Evolutionary conservation across 2,329 filamentous ascomycete species (phyloP).

Genomic region (Scytalidium sp.): DNA sequence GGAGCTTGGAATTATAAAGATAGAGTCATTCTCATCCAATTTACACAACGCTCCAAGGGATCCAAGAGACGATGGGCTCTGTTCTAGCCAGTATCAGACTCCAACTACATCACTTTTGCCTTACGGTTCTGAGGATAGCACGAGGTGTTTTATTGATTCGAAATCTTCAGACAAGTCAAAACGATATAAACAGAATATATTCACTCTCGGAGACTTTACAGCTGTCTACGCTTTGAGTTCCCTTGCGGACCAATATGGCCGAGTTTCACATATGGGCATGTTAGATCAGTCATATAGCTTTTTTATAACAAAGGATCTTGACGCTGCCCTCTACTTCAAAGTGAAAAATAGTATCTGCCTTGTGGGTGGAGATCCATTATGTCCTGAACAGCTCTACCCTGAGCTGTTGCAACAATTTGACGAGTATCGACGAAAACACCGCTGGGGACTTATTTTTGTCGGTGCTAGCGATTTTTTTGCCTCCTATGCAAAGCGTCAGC

Average conservation of each 20-base stretch:
- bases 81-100: not conserved
- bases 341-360: conserved; percentile 33
- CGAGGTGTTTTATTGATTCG: not conserved
- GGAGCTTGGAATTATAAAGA: not conserved
- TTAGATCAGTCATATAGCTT: conserved; percentile 37
- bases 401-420: conserved; percentile 32
- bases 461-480: conserved; percentile 33
- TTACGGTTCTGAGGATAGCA: not conserved
- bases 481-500: conserved; percentile 23
- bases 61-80: not conserved
- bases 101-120: not conserved
- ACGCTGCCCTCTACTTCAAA: conserved; percentile 36
- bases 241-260: conserved; percentile 31
- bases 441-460: conserved; percentile 32
- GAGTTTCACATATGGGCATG: conserved; percentile 40
- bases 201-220: conserved; percentile 29
- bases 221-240: conserved; percentile 27
- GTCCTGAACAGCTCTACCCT: conserved; percentile 20
- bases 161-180: not conserved
- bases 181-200: conserved; percentile 17
- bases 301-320: conserved; percentile 32
- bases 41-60: not conserved
- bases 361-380: conserved; percentile 37
- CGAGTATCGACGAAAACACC: conserved; percentile 26
- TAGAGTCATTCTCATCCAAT: not conserved